Evolutionary conservation across 2,329 filamentous ascomycete species (phyloP), one percentile per base, ranked within the genome.

Genomic region (Stemphylium beticola): DNA sequence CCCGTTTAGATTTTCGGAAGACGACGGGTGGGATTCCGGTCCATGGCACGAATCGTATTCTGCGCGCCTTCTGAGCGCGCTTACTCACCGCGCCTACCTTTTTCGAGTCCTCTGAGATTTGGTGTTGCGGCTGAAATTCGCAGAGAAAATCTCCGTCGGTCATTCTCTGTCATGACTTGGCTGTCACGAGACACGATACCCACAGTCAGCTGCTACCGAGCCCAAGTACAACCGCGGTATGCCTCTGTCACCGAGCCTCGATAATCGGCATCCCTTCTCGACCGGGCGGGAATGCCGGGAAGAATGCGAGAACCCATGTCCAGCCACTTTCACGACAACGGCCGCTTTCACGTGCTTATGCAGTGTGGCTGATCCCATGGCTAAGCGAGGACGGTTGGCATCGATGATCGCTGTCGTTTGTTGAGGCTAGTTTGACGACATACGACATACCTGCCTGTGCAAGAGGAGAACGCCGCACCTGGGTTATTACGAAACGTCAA

Each of bases 391-490:
- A 41, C 42, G 40, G 41, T 54, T 49, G 24, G 31, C 45, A 53
- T 58, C 42, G 42, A 45, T 54, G 46, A 55, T 51, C 47, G 44
- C 18, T 48, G 38, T 36, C 31, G 39, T 49, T 55, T 59, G 56
- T 61, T 60, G 56, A 60, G 58, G 48, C 56, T 55, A 58, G 55
- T 55, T 60, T 40, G 36, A 55, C 54, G 44, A 57, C 57, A 60
- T 54, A 36, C 51, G 44, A 18, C 33, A 36, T 49, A 53, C 48
- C 43, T 41, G 11, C 7, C 11, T 8, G 31, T 32, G 34, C 31
- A 52, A 36, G 31, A 34, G 31, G 34, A 49, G 15, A 45, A 33
- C n/a, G 22, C 18, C 33, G 41, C 31, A 52, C 14, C 24, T n/a
- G 18, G n/a, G 24, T 12, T 32, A 20, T 40, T 31, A 24, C 36